Base-by-base conservation (phyloP, 305 asterid species). In the Fraxinus dipetala region DNA sequence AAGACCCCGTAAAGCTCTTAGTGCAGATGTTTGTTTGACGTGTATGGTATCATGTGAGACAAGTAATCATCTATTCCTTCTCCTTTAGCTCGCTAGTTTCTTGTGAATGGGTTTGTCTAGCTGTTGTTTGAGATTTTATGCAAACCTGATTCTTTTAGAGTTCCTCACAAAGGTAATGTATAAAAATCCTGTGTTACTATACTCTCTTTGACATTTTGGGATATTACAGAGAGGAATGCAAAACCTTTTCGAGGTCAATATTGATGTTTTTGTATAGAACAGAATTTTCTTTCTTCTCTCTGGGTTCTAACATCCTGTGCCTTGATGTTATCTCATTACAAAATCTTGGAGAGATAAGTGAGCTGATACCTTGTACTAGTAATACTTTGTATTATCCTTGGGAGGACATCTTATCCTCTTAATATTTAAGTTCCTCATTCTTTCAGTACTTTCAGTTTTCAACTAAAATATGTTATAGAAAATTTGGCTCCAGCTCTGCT, bases 121-220 rank as follows among this genome's bases (percentile, higher is more conserved):
- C 76, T 72, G 80, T 40, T 63, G 75, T 45, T 36, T 76, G 79
- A 67, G 65, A 72, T 26, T 54, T 16, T 78, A 59, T 82, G 83
- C 78, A 79, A 63, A 63, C 31, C n/a, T 63, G 72, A 72, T 45
- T n/a, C 63, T 54, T 54, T 59, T 32, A 69, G 51, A 75, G 75
- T 76, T 79, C 72, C 30, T 43, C 31, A 18, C 75, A 79, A 5
- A 83, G 73, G 24, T 65, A 65, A 67, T 73, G 38, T 2, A n/a
- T 76, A 75, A 76, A 70, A 51, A 20, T 30, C 72, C 65, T 28
- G 7, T 54, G 72, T 16, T 77, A 35, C 28, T 34, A 6, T 34
- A 16, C 48, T 78, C 59, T 34, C 74, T 38, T 34, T 70, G 40
- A 14, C 10, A 34, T 34, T 61, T 78, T 61, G 11, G 11, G 36